These are phyloP conservation scores for Paracoccidioides lutzii DNA, from an alignment of 2,329 filamentous ascomycete genomes.

Conservation along the genomic window DNA sequence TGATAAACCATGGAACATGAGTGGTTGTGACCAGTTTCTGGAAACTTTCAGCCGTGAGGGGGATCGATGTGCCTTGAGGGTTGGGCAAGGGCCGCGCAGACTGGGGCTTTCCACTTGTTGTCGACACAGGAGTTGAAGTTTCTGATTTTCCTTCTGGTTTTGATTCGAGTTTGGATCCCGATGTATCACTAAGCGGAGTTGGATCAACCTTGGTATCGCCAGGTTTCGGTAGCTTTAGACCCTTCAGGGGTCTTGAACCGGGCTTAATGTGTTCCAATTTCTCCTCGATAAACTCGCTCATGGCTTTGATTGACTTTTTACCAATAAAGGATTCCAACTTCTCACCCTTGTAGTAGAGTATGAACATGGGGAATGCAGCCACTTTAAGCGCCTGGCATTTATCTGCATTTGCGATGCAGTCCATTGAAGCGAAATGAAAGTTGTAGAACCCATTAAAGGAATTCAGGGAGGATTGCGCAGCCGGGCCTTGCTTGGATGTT, in stretches of 20 bases:
- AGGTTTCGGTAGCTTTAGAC: conserved; percentile 56
- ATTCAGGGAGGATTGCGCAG: conserved; percentile 40
- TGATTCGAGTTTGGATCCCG: too few species aligned
- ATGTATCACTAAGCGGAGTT: conserved; percentile 17
- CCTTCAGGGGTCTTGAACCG: conserved; percentile 58
- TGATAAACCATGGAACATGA: conserved; percentile 92
- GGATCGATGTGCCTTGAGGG: conserved; percentile 57
- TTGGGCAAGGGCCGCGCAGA: conserved; percentile 48
- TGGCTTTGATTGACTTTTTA: conserved; percentile 49
- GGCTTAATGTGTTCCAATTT: conserved; percentile 66
- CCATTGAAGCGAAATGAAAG: conserved; percentile 73
- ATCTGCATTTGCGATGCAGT: conserved; percentile 75
- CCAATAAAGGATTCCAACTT: conserved; percentile 52
- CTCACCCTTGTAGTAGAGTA: conserved; percentile 68
- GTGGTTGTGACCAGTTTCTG: conserved; percentile 73
- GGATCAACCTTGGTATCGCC: conserved; percentile 45
- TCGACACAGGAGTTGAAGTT: background rate
- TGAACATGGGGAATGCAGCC: conserved; percentile 59
- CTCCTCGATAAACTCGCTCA: conserved; percentile 63
- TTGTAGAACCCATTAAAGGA: conserved; percentile 74
- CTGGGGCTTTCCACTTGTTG: conserved; percentile 1
- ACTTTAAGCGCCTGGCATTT: conserved; percentile 59
- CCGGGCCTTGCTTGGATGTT: conserved; percentile 36
- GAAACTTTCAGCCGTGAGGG: conserved; percentile 74
- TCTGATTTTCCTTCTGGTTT: conserved; percentile 17